phyloP scores from a whole-genome alignment of 139 green algal genomes.

The Microglena sp. region DNA sequence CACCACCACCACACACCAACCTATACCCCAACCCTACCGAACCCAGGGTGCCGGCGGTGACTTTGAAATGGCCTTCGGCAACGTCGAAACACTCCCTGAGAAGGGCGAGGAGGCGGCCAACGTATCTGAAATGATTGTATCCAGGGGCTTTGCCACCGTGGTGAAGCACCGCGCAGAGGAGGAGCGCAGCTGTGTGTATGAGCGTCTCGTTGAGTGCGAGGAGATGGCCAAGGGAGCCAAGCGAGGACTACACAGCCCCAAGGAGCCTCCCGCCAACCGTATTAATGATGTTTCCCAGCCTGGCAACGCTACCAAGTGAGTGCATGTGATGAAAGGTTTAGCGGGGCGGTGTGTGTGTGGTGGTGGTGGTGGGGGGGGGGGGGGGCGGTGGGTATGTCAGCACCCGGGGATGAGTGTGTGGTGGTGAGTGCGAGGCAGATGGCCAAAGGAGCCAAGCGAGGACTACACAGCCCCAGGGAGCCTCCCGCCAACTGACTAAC shows the following conservation, averaged over 20 bases:
- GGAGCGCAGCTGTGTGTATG: constrained; percentile 80
- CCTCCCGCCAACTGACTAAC: constrained; percentile 67
- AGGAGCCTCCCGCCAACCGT: constrained; percentile 57
- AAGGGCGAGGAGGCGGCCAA: constrained; percentile 55
- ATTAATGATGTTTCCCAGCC: constrained; percentile 82
- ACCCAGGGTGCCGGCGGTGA: constrained; percentile 4
- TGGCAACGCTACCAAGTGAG: constrained; percentile 32
- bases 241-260: constrained; percentile 66
- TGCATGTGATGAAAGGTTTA: too few relatives aligned
- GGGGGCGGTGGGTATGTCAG: too few relatives aligned
- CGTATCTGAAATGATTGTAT: constrained; percentile 76
- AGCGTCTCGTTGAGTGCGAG: constrained; percentile 79
- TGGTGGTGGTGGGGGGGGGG: too few relatives aligned
- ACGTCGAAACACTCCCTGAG: constrained; percentile 47
- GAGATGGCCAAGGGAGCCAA: constrained; percentile 45
- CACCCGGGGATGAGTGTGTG: too few relatives aligned
- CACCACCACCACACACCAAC: too few relatives aligned
- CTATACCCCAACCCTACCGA: too few relatives aligned
- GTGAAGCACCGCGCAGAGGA: constrained; percentile 45
- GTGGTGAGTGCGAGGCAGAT: too few relatives aligned
- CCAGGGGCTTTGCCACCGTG: constrained; percentile 68
- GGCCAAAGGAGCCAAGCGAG: constrained; percentile 44
- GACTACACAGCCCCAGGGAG: constrained; percentile 71
- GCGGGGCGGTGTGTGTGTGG: too few relatives aligned
- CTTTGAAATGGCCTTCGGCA: constrained; percentile 67